Conservation (phyloP, 495 filamentous ascomycete genomes). For the Cenococcum geophilum region DNA sequence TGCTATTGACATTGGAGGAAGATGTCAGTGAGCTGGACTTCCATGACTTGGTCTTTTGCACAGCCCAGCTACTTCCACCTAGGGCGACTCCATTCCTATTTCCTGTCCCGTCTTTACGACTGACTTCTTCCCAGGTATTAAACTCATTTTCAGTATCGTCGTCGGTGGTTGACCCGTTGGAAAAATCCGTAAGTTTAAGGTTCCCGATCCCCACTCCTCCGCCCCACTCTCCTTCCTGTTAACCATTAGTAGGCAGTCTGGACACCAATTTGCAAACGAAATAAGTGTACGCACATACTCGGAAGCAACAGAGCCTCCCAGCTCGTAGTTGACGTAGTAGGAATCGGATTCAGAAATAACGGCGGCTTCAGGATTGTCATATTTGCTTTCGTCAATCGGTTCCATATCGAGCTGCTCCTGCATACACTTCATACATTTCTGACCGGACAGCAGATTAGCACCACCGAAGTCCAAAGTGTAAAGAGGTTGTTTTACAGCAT, state of each 20-base stretch:
- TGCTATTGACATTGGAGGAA: neutral
- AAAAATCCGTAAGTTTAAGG: neutral
- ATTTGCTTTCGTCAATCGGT: slow-evolving; percentile 16
- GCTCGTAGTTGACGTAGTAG: neutral
- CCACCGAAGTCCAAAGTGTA: neutral
- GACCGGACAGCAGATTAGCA: neutral
- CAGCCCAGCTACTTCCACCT: slow-evolving; percentile 8
- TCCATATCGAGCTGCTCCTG: slow-evolving; percentile 21
- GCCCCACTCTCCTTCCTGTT: neutral
- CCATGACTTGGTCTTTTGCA: slow-evolving; percentile 19
- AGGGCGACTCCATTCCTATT: slow-evolving; percentile 7
- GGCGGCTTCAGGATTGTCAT: slow-evolving; percentile 18
- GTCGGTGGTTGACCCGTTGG: slow-evolving; percentile 4
- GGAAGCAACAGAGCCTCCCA: slow-evolving; percentile 8
- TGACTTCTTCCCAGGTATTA: neutral
- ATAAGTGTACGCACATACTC: slow-evolving; percentile 13
- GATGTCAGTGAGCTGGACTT: neutral
- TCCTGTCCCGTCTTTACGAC: neutral
- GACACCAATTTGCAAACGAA: too few relatives aligned
- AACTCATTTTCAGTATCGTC: neutral
- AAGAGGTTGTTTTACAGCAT: slow-evolving; percentile 35
- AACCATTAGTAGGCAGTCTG: neutral
- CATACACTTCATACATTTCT: slow-evolving; percentile 28
- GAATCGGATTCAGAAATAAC: slow-evolving; percentile 3
- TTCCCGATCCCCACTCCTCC: neutral